Evolutionary conservation across 129 eudicot species (phyloP), one percentile per base, ranked within the genome.

Genomic region (Pulicaria dysenterica): DNA sequence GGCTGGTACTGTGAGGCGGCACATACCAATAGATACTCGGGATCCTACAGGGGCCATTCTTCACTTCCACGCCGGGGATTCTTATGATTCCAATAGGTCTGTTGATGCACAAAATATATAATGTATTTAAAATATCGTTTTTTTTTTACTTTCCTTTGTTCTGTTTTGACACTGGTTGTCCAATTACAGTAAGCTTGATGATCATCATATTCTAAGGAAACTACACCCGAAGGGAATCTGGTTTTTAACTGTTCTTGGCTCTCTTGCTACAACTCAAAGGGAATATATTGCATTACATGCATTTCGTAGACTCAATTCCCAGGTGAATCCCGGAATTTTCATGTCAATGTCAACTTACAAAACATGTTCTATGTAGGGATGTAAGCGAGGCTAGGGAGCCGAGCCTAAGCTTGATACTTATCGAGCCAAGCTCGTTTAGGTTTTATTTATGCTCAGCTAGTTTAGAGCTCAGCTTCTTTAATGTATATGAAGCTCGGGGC

Each of bases 271-370:
- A 47, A 94, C 91, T 42, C 99, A 94, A 77, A 84, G 99, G 51
- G 99, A 94, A 76, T 94, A 94, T 72, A 76, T 90, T 46, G 99
- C 97, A 8, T 79, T 94, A 76, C 99, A 94, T 86, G 99, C 99
- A 60, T 94, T 94, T 58, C 94, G 99, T 3, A 96, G 97, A 46
- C 97, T 94, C 70, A 94, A 88, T 75, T 64, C 84, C 44, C 97
- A 90, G 97, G 97, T 91, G 56, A 57, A 5, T 13, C 57, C 15
- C 59, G 10, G 63, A 72, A 38, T 5, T 69, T 17, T 46, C 39
- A 56, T 24, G 62, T 1, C 31, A 24, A 58, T 16, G 11, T 42
- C 65, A 34, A 73, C 17, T 74, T 37, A 36, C 45, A 12, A 11
- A 36, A 59, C 15, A 5, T 47, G 11, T 76, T 17, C 11, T 42